Percentiles rank a stretch among this genome's conserved stretches.
phyloP scores from a whole-genome alignment of 1,284 basidiomycete genomes.

The Pseudozyma thailandica region DNA sequence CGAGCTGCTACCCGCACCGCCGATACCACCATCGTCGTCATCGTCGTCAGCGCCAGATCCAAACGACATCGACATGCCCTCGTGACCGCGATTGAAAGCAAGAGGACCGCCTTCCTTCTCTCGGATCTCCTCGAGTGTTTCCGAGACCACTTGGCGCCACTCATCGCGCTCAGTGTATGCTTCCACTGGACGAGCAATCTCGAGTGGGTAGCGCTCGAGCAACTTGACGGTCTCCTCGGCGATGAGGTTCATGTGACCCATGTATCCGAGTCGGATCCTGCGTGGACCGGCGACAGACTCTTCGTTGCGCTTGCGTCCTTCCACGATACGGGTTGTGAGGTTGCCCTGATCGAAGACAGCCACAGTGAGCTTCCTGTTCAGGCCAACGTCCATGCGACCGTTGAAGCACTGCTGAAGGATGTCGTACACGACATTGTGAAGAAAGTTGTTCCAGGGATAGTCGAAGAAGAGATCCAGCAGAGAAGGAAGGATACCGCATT shows the following conservation, averaged over 20 bases:
- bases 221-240: conserved; percentile 87
- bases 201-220: conserved; percentile 80
- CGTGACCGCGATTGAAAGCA: conserved; percentile 61
- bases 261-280: conserved; percentile 76
- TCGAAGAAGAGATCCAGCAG: conserved; percentile 80
- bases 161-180: conserved; percentile 54
- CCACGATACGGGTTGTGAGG: conserved; percentile 60
- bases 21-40: conserved; percentile 42
- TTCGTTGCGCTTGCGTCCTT: conserved; percentile 61
- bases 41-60: conserved; percentile 45
- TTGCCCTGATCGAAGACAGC: conserved; percentile 62
- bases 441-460: conserved; percentile 96
- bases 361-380: conserved; percentile 62
- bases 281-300: conserved; percentile 56
- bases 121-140: conserved; percentile 62
- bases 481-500: conserved; percentile 62
- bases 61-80: conserved; percentile 48
- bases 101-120: conserved; percentile 64
- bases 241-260: conserved; percentile 96
- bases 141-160: conserved; percentile 62
- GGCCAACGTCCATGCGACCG: conserved; percentile 74
- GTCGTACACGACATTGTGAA: conserved; percentile 97
- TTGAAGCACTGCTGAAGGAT: conserved; percentile 94
- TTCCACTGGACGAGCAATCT: conserved; percentile 47
- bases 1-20: conserved; percentile 45